Percentiles rank a stretch among this genome's conserved stretches.
These are phyloP conservation scores for Cystobasidium tubakii DNA, from an alignment of 768 basidiomycete genomes.

Conservation along the genomic window DNA sequence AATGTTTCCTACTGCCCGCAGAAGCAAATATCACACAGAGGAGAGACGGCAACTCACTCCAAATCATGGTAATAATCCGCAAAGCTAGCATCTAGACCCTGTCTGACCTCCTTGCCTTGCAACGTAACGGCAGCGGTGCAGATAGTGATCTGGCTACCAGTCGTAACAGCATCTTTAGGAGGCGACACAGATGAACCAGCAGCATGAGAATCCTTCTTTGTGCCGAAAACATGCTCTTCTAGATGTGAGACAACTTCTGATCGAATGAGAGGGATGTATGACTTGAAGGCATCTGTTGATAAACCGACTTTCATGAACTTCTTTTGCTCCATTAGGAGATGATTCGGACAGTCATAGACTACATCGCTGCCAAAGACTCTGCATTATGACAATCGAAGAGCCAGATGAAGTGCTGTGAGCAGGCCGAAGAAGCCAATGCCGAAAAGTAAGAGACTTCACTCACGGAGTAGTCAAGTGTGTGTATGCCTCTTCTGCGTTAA, in stretches of 20 bases:
- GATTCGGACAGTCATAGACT: constrained; percentile 94
- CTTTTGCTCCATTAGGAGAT: constrained; percentile 97
- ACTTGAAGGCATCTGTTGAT: constrained; percentile 79
- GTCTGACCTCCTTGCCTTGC: constrained; percentile 85
- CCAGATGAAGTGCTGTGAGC: not conserved
- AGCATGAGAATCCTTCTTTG: constrained; percentile 23
- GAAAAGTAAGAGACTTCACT: constrained; percentile 39
- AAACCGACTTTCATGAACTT: constrained; percentile 88
- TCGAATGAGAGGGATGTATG: constrained; percentile 57
- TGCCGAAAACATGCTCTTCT: constrained; percentile 37
- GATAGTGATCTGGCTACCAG: constrained; percentile 82
- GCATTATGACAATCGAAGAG: not conserved
- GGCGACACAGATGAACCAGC: not conserved
- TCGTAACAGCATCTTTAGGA: constrained; percentile 62
- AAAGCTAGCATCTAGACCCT: constrained; percentile 70
- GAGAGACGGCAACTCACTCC: constrained; percentile 57
- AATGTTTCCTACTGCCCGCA: constrained; percentile 46
- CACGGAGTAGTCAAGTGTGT: constrained; percentile 52
- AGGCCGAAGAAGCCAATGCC: no score
- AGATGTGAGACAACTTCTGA: constrained; percentile 42
- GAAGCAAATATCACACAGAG: no score
- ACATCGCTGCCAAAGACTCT: constrained; percentile 89
- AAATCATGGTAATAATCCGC: constrained; percentile 78
- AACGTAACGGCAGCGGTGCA: constrained; percentile 87
- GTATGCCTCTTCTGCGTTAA: constrained; percentile 95